phyloP scores from a whole-genome alignment of 805 yeast species.

The Ogataea neopini region DNA sequence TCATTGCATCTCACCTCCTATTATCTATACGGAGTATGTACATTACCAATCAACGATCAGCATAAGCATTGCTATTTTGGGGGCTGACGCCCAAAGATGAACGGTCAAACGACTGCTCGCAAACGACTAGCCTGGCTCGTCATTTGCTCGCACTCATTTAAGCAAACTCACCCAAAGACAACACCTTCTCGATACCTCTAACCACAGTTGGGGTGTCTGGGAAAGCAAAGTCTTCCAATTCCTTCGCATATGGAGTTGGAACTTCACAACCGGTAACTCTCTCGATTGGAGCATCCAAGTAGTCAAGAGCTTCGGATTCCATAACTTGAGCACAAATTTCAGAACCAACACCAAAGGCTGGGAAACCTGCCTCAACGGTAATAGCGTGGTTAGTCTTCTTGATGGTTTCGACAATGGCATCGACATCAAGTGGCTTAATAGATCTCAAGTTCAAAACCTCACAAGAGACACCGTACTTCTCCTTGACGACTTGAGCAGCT shows the following conservation, averaged over 20 bases:
- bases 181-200: conserved; percentile 81
- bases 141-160: conserved; percentile 11
- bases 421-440: conserved; percentile 93
- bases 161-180: conserved; percentile 52
- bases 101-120: no score
- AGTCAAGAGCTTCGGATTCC: conserved; percentile 98
- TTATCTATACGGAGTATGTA: background rate
- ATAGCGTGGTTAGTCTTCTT: conserved; percentile 96
- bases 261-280: conserved; percentile 99
- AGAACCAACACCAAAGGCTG: conserved; percentile 97
- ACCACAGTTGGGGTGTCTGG: conserved; percentile 91
- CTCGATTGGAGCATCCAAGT: conserved; percentile 97
- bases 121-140: background rate
- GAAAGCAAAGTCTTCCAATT: conserved; percentile 97
- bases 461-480: conserved; percentile 83
- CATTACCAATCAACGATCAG: conserved; percentile 1
- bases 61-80: no score
- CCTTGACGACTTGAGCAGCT: conserved; percentile 86
- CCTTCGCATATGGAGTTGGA: conserved; percentile 97
- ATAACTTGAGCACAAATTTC: conserved; percentile 96
- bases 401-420: conserved; percentile 79
- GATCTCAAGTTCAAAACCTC: conserved; percentile 96
- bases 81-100: no score
- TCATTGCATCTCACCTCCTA: no score
- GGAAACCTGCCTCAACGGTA: conserved; percentile 97